Evolutionary conservation across 2,329 filamentous ascomycete genomes (phyloP), one percentile per base, ranked within the genome.

Genomic region (Albophoma yamanashiensis): DNA sequence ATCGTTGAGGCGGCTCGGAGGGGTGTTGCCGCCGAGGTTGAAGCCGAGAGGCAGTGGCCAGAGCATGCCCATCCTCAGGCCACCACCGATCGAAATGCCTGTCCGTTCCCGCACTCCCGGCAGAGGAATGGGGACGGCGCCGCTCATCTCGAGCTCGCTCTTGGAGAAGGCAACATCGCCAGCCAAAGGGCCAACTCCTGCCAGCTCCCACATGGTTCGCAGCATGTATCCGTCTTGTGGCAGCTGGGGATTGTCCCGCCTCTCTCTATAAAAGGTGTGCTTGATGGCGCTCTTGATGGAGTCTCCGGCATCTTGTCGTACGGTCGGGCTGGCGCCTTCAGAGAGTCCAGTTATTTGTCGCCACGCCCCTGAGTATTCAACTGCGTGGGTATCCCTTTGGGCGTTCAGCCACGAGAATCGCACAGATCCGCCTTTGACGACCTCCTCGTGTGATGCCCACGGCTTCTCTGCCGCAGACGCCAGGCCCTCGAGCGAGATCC

Each of bases 161-260:
- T 96, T 99, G 73, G 86, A 91, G 73, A 97, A 97, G n/a, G 89
- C 87, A 1, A 96, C 92, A 67, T 97, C 94, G 45, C 94, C 94
- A 63, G 84, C 84, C 22, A 99, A 77, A 0, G 89, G 86, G 0
- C 93, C 92, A 73, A 89, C 86, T 14, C 94, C 93, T 2, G 94
- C 93, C n/a, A 97, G 73, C 70, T 97, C 93, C 36, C 89, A 84
- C 31, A 86, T 79, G 0, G 89, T 85, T 71, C 91, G 92, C 36
- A 93, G 68, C 66, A 95, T 83, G 72, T 93, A 94, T 38, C 94
- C 94, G 60, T 82, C 81, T 61, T 88, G 88, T 0, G 94, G 92
- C 9, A 99, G 82, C 70, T 96, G 86, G 1, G 92, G 87, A 70
- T 91, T 89, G 70, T 97, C 91, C 65, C 94, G 85, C 65, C 84